Percentiles rank a stretch among this genome's conserved stretches.
These are phyloP conservation scores for Ploettnerulaceae sp. DNA, from an alignment of 2,329 filamentous ascomycete species.

Conservation along the genomic window DNA sequence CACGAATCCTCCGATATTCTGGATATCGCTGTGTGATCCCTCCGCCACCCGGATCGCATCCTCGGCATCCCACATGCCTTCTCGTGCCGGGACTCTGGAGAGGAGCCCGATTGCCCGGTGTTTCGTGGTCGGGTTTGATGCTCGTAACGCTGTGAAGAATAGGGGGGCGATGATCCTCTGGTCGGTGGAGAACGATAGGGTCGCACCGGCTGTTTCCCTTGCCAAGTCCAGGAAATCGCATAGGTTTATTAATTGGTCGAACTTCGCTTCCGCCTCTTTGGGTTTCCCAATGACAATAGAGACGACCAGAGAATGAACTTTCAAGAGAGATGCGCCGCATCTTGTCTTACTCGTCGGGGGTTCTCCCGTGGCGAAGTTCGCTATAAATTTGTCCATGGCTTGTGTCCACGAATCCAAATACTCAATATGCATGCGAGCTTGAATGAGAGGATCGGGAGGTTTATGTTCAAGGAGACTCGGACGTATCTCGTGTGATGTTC, in stretches of 20 bases:
- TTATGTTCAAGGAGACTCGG: conserved; percentile 41
- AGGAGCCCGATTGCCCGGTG: conserved; percentile 24
- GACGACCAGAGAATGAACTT: conserved; percentile 23
- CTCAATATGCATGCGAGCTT: conserved; percentile 3
- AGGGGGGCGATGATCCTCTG: conserved; percentile 28
- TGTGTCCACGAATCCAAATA: conserved; percentile 21
- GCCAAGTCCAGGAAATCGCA: conserved; percentile 19
- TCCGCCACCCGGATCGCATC: conserved; percentile 22
- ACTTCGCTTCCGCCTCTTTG: conserved; percentile 15
- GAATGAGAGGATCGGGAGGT: conserved; percentile 37
- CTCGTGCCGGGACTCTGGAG: conserved; percentile 21
- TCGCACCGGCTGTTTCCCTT: conserved; percentile 1
- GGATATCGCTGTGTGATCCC: conserved; percentile 9
- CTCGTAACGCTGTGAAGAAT: conserved; percentile 24
- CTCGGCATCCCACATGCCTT: conserved; percentile 31
- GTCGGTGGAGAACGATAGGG: conserved; percentile 20
- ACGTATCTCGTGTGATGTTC: conserved; percentile 37
- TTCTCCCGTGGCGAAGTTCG: conserved; percentile 15
- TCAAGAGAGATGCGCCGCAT: conserved; percentile 47
- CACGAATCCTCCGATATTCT: conserved; percentile 1
- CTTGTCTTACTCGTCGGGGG: conserved; percentile 44
- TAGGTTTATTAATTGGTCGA: conserved; percentile 25
- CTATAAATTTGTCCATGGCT: conserved; percentile 19
- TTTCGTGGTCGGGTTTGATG: conserved; percentile 13
- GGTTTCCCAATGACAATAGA: conserved; percentile 20